A percentile compares a stretch with the other conserved stretches of the same genome.
These are phyloP conservation scores for Xerocomus brunneocitrinus DNA, from an alignment of 768 basidiomycete species.

Conservation along the genomic window DNA sequence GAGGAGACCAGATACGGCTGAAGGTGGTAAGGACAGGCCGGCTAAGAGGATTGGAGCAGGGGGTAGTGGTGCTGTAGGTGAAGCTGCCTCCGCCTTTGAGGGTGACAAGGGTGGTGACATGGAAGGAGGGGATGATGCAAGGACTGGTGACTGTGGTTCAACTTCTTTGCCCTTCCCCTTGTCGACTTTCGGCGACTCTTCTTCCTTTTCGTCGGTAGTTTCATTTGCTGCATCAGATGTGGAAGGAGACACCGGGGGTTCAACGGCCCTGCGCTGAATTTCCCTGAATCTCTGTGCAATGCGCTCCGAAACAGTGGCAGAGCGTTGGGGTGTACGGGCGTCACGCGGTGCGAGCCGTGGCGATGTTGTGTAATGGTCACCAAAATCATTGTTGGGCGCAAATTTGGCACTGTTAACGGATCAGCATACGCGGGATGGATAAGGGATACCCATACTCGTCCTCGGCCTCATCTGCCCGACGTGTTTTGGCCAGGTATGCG, in stretches of 20 bases:
- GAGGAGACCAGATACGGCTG: slow-evolving; percentile 65
- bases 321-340: slow-evolving; percentile 51
- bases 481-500: slow-evolving; percentile 70
- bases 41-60: slow-evolving; percentile 65
- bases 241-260: slow-evolving; percentile 27
- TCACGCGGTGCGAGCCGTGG: slow-evolving; percentile 62
- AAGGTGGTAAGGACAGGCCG: slow-evolving; percentile 62
- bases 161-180: slow-evolving; percentile 76
- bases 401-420: slow-evolving; percentile 67
- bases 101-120: slow-evolving; percentile 60
- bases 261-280: slow-evolving; percentile 55
- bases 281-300: slow-evolving; percentile 80
- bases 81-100: slow-evolving; percentile 34
- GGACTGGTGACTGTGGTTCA: slow-evolving; percentile 32
- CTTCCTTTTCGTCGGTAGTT: slow-evolving; percentile 30
- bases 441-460: slow-evolving; percentile 67
- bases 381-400: slow-evolving; percentile 60
- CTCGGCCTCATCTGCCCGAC: slow-evolving; percentile 86
- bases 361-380: slow-evolving; percentile 80
- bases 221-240: slow-evolving; percentile 21
- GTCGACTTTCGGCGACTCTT: slow-evolving; percentile 55
- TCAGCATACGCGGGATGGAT: slow-evolving; percentile 1
- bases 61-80: slow-evolving; percentile 35
- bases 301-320: slow-evolving; percentile 81
- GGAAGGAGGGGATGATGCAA: slow-evolving; percentile 53